Percentiles rank a stretch among this genome's conserved stretches.
Evolutionary conservation across 257 asterid genomes (phyloP).

Genomic region (Solanum chmielewskii): DNA sequence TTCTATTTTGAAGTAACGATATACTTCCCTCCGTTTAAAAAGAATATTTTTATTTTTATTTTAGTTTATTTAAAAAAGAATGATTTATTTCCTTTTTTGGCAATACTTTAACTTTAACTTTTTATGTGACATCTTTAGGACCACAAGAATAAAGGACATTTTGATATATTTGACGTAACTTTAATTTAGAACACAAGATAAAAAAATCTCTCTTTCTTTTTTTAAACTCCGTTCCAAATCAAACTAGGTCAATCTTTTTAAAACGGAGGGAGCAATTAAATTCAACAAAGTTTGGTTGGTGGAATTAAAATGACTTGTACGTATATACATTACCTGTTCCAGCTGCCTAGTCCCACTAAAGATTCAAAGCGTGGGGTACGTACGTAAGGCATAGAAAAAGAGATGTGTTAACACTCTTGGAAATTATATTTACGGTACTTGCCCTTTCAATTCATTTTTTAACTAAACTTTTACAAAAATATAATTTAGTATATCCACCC

Average conservation of each 20-base stretch:
- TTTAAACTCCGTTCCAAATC: too few relatives aligned
- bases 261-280: background rate
- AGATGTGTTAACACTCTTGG: background rate
- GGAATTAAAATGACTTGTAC: background rate
- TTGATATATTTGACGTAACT: too few relatives aligned
- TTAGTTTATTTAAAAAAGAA: too few relatives aligned
- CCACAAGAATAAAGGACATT: too few relatives aligned
- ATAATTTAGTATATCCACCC: background rate
- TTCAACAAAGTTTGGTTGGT: background rate
- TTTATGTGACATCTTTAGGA: too few relatives aligned
- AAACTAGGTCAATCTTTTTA: too few relatives aligned
- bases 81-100: rapidly evolving
- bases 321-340: background rate
- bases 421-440: background rate
- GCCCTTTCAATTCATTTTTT: background rate
- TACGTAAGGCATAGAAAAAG: background rate
- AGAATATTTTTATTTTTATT: too few relatives aligned
- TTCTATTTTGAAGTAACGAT: background rate
- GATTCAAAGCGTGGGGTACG: background rate
- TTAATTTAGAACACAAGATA: too few relatives aligned
- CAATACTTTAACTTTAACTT: too few relatives aligned
- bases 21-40: too few relatives aligned
- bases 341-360: background rate
- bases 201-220: too few relatives aligned
- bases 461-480: background rate